These are phyloP conservation scores for Annulohypoxylon maeteangense DNA, from an alignment of 495 filamentous ascomycete genomes.

Conservation along the genomic window DNA sequence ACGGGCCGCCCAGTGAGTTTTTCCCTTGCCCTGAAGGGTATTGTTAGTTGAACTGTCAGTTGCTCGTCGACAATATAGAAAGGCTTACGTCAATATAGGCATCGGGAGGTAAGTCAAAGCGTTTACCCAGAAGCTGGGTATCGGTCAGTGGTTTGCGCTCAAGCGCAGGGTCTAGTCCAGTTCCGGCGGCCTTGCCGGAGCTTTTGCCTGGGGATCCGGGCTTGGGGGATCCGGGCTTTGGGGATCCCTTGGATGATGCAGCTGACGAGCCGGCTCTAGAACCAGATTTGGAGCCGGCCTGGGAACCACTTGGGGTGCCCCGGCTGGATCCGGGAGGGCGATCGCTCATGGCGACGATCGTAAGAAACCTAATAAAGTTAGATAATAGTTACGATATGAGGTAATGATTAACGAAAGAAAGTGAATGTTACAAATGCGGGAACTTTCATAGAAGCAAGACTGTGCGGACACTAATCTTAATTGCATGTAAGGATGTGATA, in stretches of 20 bases:
- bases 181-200: constrained; percentile 32
- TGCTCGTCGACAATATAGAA: neutral
- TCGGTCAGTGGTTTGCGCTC: constrained; percentile 23
- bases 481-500: neutral
- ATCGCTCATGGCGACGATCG: constrained; percentile 28
- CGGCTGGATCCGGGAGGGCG: constrained; percentile 15
- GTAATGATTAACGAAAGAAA: no score
- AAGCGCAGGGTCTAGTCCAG: constrained; percentile 49
- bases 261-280: constrained; percentile 21
- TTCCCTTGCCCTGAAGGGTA: constrained; percentile 1
- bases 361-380: neutral
- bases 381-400: neutral
- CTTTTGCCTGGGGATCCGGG: constrained; percentile 28
- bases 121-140: constrained; percentile 47
- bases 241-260: constrained; percentile 1
- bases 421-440: neutral
- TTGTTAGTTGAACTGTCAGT: constrained; percentile 3
- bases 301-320: neutral
- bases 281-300: neutral
- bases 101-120: constrained; percentile 58
- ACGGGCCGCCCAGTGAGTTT: constrained; percentile 31
- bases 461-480: neutral
- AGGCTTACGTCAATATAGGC: constrained; percentile 50
- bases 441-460: neutral
- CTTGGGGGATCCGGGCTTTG: constrained; percentile 13